phyloP scores from a whole-genome alignment of 352 stramenopile species.

The Phytophthora pseudosyringae region DNA sequence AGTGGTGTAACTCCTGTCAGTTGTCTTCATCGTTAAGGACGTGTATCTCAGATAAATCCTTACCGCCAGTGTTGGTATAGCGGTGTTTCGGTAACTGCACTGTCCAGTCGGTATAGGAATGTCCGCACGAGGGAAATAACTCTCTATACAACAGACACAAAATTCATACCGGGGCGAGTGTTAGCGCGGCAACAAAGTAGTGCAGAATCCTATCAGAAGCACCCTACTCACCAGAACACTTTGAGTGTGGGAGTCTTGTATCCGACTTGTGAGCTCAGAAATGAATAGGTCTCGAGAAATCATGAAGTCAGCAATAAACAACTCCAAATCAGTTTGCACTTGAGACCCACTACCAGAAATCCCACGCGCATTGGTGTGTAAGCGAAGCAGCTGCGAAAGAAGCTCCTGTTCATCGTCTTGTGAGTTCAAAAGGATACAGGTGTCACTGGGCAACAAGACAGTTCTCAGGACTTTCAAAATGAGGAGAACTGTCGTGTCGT shows the following conservation, averaged over 20 bases:
- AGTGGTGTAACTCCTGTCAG: constrained; percentile 4
- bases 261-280: constrained; percentile 18
- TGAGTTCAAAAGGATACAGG: constrained; percentile 23
- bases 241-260: constrained; percentile 13
- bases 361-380: background rate
- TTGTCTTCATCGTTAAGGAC: background rate
- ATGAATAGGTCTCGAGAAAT: constrained; percentile 35
- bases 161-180: background rate
- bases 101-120: constrained; percentile 40
- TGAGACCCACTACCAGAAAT: background rate
- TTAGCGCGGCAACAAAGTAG: constrained; percentile 14
- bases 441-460: constrained; percentile 22
- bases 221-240: constrained; percentile 20
- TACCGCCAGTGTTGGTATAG: constrained; percentile 42
- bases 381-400: constrained; percentile 37
- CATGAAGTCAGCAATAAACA: constrained; percentile 45
- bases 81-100: constrained; percentile 8
- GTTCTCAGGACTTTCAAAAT: constrained; percentile 28
- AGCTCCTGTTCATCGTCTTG: constrained; percentile 33
- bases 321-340: constrained; percentile 30
- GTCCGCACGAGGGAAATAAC: constrained; percentile 34
- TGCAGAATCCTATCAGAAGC: background rate
- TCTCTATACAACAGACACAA: constrained; percentile 17
- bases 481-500: constrained; percentile 21
- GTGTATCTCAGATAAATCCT: constrained; percentile 1